phyloP scores from a whole-genome alignment of 2,329 filamentous ascomycete genomes.

The Colletotrichum caudatum region DNA sequence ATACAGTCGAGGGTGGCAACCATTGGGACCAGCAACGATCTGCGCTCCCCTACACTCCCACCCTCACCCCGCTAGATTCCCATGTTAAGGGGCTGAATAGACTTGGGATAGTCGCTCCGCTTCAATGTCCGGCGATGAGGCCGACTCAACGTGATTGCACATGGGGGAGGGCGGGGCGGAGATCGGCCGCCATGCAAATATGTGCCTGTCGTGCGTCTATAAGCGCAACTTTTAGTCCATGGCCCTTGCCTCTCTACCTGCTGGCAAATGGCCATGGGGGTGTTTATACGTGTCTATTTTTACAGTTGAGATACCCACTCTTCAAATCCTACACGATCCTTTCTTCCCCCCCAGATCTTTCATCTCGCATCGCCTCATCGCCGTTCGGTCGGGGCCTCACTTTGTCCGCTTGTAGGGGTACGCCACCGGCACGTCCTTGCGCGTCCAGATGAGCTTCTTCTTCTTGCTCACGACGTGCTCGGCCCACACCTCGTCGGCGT shows the following conservation, averaged over 20 bases:
- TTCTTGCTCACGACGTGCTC: constrained; percentile 90
- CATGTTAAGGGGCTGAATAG: constrained; percentile 22
- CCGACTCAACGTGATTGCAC: not conserved
- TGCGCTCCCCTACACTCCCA: constrained; percentile 19
- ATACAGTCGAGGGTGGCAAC: constrained; percentile 18
- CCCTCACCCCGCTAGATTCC: not conserved
- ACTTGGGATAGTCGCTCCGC: constrained; percentile 11
- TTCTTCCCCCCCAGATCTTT: not conserved
- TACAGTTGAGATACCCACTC: constrained; percentile 20
- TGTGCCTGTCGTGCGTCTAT: constrained; percentile 16
- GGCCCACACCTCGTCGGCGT: constrained; percentile 86
- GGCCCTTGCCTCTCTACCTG: not conserved
- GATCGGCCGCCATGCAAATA: constrained; percentile 21
- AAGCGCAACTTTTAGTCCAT: not conserved
- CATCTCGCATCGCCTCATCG: too few relatives aligned
- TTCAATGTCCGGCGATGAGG: not conserved
- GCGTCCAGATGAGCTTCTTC: constrained; percentile 86
- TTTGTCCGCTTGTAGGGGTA: constrained; percentile 66
- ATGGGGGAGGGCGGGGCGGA: not conserved
- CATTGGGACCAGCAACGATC: constrained; percentile 31
- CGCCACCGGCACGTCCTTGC: constrained; percentile 82
- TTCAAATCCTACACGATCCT: not conserved
- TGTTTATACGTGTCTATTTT: not conserved
- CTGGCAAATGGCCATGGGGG: not conserved
- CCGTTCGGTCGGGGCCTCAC: not conserved